Evolutionary conservation across 75 land plant species (phyloP), one percentile per base, ranked within the genome.

Genomic region (Larix kaempferi): DNA sequence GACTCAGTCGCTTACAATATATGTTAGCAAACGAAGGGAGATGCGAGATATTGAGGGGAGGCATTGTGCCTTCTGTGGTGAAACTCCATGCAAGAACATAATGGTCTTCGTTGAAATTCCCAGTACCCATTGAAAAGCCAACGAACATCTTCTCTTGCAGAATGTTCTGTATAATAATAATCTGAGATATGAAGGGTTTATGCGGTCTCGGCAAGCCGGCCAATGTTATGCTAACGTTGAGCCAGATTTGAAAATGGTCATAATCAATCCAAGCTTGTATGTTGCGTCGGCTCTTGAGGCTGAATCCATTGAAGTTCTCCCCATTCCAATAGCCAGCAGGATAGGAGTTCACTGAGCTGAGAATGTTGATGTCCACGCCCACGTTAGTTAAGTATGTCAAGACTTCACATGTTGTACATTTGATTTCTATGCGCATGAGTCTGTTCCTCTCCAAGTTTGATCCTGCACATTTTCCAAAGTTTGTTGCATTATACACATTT

Each of bases 191-290:
- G 1, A 22, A 6, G 0, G 25, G 61, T 21, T 59, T 59, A 0
- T 19, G 8, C 19, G 61, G 61, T 17, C 5, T n/a, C 21, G 2
- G 2, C 22, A 23, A 59, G 8, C 61, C 3, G 22, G 61, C 8
- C 8, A 21, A 4, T 59, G 61, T 23, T 17, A 59, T 59, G n/a
- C n/a, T 59, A 2, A 59, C 23, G 0, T 59, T 59, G 25, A 59
- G 6, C 61, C 22, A 3, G 0, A 6, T 22, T 58, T 14, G 59
- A 15, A 1, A 2, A 3, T 58, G 59, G 4, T 58, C 59, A 3
- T 58, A 58, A 3, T 22, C 82, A 3, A 80, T 61, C 82, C 82
- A 80, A 22, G 77, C 78, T 12, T 80, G 69, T 39, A 80, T 80
- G 15, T 44, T 27, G 3, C 7, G 5, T 1, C 78, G 61, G 59